Percentiles rank a stretch among this genome's conserved stretches.
Evolutionary conservation across 129 eudicot genomes (phyloP).

Genomic region (Kitagawia praeruptora): DNA sequence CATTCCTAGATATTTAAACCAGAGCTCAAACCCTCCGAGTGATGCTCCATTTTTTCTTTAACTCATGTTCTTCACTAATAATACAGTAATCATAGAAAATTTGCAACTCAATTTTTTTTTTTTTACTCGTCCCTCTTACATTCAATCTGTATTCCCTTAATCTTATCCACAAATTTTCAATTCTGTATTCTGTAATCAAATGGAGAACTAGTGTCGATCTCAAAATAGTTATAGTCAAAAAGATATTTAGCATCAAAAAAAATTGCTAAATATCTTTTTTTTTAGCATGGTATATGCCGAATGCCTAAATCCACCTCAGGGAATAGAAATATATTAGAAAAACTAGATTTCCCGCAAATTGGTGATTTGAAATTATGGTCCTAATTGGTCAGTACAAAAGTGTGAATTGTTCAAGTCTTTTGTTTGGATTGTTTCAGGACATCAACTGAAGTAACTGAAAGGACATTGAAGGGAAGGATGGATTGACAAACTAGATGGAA

Average conservation of each 20-base stretch:
- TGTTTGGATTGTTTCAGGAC: background rate
- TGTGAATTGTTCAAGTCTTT: background rate
- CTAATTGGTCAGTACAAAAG: background rate
- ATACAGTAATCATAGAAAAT: background rate
- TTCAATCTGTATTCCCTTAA: background rate
- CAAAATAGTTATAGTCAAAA: too few relatives aligned
- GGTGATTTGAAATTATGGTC: background rate
- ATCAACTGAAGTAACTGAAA: constrained; percentile 10
- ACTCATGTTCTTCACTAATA: background rate
- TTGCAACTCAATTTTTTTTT: too few relatives aligned
- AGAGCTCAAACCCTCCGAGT: background rate
- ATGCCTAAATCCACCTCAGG: background rate
- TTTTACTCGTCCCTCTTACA: background rate
- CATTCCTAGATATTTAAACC: background rate
- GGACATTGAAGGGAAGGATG: constrained; percentile 13
- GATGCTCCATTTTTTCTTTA: background rate
- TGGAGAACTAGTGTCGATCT: background rate
- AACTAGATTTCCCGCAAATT: background rate
- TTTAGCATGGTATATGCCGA: too few relatives aligned
- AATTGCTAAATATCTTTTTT: too few relatives aligned
- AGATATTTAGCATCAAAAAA: too few relatives aligned
- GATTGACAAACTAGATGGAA: background rate
- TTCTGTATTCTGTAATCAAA: background rate
- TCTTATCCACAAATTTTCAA: background rate
- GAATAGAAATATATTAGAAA: background rate